These are phyloP conservation scores for Aspergillus aculeatinus DNA, from an alignment of 2,329 filamentous ascomycete species.

Conservation along the genomic window DNA sequence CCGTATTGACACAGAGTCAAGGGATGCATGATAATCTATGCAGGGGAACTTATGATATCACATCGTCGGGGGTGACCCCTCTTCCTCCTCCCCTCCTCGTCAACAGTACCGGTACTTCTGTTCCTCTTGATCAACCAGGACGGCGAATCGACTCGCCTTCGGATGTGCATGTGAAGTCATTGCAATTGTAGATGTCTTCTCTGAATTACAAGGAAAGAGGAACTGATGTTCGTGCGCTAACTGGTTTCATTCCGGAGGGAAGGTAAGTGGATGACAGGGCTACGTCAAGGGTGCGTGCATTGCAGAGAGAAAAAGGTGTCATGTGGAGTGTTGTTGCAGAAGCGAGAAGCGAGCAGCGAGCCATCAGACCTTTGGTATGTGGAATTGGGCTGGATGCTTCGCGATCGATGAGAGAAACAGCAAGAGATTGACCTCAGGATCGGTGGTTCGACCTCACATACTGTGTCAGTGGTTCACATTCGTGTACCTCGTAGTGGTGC, in stretches of 20 bases:
- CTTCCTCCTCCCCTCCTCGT: not conserved
- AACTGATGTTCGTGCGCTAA: not conserved
- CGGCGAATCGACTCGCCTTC: not conserved
- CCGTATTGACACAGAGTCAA: constrained; percentile 10
- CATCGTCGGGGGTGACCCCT: not conserved
- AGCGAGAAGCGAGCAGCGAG: not conserved
- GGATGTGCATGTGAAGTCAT: not conserved
- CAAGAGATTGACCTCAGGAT: not conserved
- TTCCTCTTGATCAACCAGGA: no score
- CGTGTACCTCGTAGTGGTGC: not conserved
- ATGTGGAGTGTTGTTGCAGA: not conserved
- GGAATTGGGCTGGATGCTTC: not conserved
- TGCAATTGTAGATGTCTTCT: not conserved
- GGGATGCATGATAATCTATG: constrained; percentile 16
- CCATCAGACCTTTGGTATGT: not conserved
- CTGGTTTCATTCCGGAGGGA: not conserved
- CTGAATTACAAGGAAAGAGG: not conserved
- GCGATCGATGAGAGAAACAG: not conserved
- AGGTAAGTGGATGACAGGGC: not conserved
- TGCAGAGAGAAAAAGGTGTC: not conserved
- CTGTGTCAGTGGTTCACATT: not conserved
- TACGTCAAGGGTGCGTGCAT: constrained; percentile 3
- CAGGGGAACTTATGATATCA: constrained; percentile 20
- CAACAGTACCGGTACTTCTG: not conserved
- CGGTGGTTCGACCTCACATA: not conserved